Evolutionary conservation across 805 yeast species (phyloP).

Genomic region (Starmerella potacharoeniae): DNA sequence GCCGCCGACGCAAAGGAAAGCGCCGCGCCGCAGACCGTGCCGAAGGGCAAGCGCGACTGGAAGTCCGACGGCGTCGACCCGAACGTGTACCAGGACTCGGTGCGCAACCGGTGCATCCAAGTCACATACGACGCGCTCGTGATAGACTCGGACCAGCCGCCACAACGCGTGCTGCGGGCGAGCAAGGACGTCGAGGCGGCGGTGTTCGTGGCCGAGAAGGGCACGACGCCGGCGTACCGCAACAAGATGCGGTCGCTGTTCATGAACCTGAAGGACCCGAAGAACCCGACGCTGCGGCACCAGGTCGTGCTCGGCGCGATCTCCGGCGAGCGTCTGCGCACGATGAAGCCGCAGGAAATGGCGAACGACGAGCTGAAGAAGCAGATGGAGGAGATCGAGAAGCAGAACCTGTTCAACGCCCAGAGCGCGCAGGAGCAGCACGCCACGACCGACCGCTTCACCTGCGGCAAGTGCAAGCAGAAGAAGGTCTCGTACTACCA

Average conservation of each 20-base stretch:
- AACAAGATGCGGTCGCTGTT: constrained; percentile 77
- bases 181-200: constrained; percentile 65
- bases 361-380: constrained; percentile 85
- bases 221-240: constrained; percentile 49
- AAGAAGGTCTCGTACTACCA: constrained; percentile 95
- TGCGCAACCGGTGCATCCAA: constrained; percentile 72
- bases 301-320: constrained; percentile 60
- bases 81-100: constrained; percentile 56
- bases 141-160: constrained; percentile 52
- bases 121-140: constrained; percentile 86
- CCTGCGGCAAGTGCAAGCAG: constrained; percentile 96
- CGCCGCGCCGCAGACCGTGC: constrained; percentile 12
- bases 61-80: constrained; percentile 70
- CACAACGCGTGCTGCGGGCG: constrained; percentile 48
- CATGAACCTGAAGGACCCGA: constrained; percentile 77
- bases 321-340: constrained; percentile 51
- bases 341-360: constrained; percentile 86
- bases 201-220: constrained; percentile 49
- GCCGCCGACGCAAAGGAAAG: not conserved
- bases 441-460: constrained; percentile 90
- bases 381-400: constrained; percentile 74
- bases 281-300: constrained; percentile 72
- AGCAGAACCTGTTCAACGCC: constrained; percentile 86
- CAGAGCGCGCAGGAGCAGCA: constrained; percentile 95
- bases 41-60: constrained; percentile 35